Evolutionary conservation across 257 asterid genomes (phyloP).

Genomic region (Rauvolfia tetraphylla): DNA sequence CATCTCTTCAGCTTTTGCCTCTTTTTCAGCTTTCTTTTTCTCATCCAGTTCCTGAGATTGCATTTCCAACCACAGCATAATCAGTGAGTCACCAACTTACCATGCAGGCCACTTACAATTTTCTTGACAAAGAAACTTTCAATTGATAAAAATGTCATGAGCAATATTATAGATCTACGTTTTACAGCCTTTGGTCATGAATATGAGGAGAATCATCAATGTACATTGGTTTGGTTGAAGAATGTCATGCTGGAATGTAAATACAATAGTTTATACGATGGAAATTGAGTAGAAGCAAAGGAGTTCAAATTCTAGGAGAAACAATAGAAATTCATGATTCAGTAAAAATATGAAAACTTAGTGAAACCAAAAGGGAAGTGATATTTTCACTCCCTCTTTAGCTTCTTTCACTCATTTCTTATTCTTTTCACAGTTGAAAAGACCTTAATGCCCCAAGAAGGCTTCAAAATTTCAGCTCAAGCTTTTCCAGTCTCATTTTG

Average conservation of each 20-base stretch:
- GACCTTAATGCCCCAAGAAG: no score
- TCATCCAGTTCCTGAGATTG: conserved; percentile 54
- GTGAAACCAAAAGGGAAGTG: no score
- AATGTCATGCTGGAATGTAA: not conserved
- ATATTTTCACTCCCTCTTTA: no score
- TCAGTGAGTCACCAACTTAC: conserved; percentile 1
- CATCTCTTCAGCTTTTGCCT: conserved; percentile 79
- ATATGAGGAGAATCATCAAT: not conserved
- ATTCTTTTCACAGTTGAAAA: no score
- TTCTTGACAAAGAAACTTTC: not conserved
- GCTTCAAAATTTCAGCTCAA: no score
- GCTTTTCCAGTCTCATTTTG: no score
- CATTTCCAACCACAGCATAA: conserved; percentile 7
- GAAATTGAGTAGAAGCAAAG: not conserved
- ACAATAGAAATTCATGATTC: not conserved
- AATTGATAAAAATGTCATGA: not conserved
- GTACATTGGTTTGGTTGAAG: not conserved
- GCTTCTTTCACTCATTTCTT: no score
- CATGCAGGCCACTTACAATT: not conserved
- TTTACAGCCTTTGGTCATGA: not conserved
- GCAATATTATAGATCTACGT: not conserved
- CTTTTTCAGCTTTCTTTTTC: conserved; percentile 85
- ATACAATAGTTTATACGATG: not conserved
- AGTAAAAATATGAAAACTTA: not conserved
- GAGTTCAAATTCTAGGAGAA: no score